phyloP scores from a whole-genome alignment of 352 stramenopile species.

The Globisporangium parvum region DNA sequence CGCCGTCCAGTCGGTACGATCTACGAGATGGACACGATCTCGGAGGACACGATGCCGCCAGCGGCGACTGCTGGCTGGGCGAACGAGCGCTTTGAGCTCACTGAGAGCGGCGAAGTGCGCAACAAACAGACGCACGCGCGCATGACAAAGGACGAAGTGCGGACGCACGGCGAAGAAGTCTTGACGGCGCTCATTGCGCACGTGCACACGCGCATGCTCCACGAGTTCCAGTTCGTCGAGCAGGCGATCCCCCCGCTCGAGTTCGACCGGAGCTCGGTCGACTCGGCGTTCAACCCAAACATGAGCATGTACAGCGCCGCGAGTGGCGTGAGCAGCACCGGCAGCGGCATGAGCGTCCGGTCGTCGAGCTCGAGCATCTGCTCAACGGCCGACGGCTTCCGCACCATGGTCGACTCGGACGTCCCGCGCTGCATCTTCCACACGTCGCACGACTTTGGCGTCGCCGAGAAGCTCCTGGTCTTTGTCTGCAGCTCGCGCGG shows the following conservation, averaged over 20 bases:
- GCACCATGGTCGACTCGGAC: constrained; percentile 77
- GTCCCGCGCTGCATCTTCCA: constrained; percentile 80
- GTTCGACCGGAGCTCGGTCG: constrained; percentile 40
- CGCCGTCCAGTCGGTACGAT: constrained; percentile 8
- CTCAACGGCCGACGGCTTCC: constrained; percentile 74
- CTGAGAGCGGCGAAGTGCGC: constrained; percentile 45
- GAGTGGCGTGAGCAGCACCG: constrained; percentile 18
- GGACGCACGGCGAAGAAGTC: constrained; percentile 63
- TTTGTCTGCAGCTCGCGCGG: constrained; percentile 79
- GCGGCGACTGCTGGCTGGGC: constrained; percentile 43
- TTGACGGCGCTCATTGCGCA: constrained; percentile 60
- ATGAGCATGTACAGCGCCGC: constrained; percentile 24
- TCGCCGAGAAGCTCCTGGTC: constrained; percentile 73
- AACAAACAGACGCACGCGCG: constrained; percentile 32
- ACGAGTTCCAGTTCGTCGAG: constrained; percentile 73
- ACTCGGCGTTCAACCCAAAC: constrained; percentile 36
- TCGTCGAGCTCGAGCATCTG: constrained; percentile 78
- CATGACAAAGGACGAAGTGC: constrained; percentile 73
- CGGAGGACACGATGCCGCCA: constrained; percentile 47
- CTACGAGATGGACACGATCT: constrained; percentile 75
- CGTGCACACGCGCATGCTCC: constrained; percentile 74
- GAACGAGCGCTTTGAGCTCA: constrained; percentile 57
- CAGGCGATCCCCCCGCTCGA: constrained; percentile 75
- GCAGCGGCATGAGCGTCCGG: constrained; percentile 29
- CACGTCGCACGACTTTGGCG: constrained; percentile 66